These are phyloP conservation scores for Cyberlindnera amylophila DNA, from an alignment of 805 yeast genomes.

Conservation along the genomic window DNA sequence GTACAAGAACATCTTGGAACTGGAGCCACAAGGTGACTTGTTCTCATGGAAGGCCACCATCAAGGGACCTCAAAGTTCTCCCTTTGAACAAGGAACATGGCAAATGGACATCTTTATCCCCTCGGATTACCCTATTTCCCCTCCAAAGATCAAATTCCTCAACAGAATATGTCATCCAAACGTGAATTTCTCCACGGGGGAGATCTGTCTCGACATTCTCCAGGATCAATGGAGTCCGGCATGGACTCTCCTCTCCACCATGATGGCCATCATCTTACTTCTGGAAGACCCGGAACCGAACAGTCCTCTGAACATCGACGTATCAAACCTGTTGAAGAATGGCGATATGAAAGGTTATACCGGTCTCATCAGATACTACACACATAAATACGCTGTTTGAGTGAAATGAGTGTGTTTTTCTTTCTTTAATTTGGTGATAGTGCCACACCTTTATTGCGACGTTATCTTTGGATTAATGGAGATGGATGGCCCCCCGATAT, in stretches of 20 bases:
- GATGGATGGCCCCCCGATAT: no score
- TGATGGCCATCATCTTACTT: slow-evolving; percentile 55
- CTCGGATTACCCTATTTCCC: slow-evolving; percentile 49
- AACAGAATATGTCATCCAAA: slow-evolving; percentile 45
- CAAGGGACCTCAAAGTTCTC: slow-evolving; percentile 49
- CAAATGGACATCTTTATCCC: slow-evolving; percentile 43
- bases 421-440: no score
- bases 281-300: slow-evolving; percentile 66
- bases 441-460: no score
- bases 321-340: slow-evolving; percentile 54
- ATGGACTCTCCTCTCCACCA: slow-evolving; percentile 55
- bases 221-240: slow-evolving; percentile 69
- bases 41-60: slow-evolving; percentile 50
- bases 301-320: slow-evolving; percentile 67
- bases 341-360: slow-evolving; percentile 43
- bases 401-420: no score
- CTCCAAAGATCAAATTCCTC: slow-evolving; percentile 52
- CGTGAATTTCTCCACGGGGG: slow-evolving; percentile 51
- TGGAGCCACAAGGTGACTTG: slow-evolving; percentile 48
- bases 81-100: slow-evolving; percentile 53
- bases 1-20: slow-evolving; percentile 33
- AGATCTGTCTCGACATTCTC: slow-evolving; percentile 66
- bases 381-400: slow-evolving; percentile 23
- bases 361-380: slow-evolving; percentile 40
- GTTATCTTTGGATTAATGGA: no score